These are phyloP conservation scores for Termitomyces sp. DNA, from an alignment of 768 basidiomycete species.

Conservation along the genomic window DNA sequence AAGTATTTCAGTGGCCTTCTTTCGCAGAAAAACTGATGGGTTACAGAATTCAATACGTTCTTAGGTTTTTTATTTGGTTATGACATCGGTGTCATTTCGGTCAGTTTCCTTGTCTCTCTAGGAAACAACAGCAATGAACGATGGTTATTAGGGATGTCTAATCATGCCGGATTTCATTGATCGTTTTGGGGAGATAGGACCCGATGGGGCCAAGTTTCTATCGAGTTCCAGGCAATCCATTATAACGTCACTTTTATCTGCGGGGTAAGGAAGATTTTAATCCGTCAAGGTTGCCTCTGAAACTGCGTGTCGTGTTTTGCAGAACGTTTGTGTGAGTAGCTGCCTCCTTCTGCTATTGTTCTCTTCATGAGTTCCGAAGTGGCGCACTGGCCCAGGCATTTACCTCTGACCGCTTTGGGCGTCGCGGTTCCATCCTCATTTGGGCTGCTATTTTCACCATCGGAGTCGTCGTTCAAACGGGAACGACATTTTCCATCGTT, in stretches of 20 bases:
- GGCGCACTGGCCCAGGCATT: constrained; percentile 70
- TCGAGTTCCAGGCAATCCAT: constrained; percentile 67
- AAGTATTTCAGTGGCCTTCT: background rate
- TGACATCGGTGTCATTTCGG: constrained; percentile 76
- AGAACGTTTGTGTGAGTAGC: constrained; percentile 50
- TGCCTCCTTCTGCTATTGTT: background rate
- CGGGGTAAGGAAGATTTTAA: constrained; percentile 44
- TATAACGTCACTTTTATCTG: constrained; percentile 75
- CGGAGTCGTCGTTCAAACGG: constrained; percentile 69
- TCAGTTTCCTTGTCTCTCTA: constrained; percentile 21
- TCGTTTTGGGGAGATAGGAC: constrained; percentile 56
- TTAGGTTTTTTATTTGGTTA: constrained; percentile 69
- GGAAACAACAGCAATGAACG: background rate
- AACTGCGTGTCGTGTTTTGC: background rate
- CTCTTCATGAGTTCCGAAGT: constrained; percentile 22
- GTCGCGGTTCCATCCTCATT: constrained; percentile 69
- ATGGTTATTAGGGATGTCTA: constrained; percentile 55
- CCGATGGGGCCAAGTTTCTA: constrained; percentile 45
- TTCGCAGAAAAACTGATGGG: background rate
- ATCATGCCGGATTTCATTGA: constrained; percentile 76
- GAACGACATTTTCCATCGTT: constrained; percentile 49
- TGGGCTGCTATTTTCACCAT: constrained; percentile 74
- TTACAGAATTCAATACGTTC: background rate
- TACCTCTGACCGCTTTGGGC: constrained; percentile 69
- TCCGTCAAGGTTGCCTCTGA: background rate